Base-by-base conservation (phyloP, 495 filamentous ascomycete genomes). In the Staphylotrichum longicolle region DNA sequence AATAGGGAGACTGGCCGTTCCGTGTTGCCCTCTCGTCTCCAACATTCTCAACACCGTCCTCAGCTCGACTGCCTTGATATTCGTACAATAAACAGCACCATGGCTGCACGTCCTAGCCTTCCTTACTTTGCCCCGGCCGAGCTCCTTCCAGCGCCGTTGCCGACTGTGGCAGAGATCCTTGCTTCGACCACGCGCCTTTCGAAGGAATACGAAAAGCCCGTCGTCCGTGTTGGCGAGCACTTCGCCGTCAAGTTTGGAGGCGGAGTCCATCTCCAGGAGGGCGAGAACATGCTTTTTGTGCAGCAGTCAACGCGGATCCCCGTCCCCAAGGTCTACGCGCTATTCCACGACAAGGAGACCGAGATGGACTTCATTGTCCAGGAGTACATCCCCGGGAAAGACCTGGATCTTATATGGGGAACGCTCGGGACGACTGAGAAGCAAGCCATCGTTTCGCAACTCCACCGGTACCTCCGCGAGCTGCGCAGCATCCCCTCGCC, bases 201-300 rank as follows among this genome's bases (percentile, higher is more conserved):
- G 14, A 2, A 42, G 20, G 20, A 27, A 27, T 27, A 27, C 20
- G 20, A 27, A 27, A 34, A 12, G 11, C 3, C 11, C 11, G 54
- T 57, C 5, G 30, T 39, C 33, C 42, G 54, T 7, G 42, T 57
- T 11, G 32, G 54, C 9, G 42, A 39, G 1, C 54, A 57, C 54
- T 57, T 32, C 42, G n/a, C 44, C 10, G 54, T 47, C 6, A 57
- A 57, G 42, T 57, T 11, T 33, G 42, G 42, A 5, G 6, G 6
- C 2, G 1, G 4, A 5, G 15, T 14, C 42, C 1, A 11, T 1
- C 30, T 57, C 14, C 54, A 57, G 33, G 42, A 57, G 42, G 54
- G 54, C 33, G 54, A 47, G 9, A 57, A 57, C 30, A 57, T 57
- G 54, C 54, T 57, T 4, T 57, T 57, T 33, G 42, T 57, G 7